Evolutionary conservation across 192 early-diverging fungal species (phyloP), one percentile per base, ranked within the genome.

Genomic region (Chytriomyces sp.): DNA sequence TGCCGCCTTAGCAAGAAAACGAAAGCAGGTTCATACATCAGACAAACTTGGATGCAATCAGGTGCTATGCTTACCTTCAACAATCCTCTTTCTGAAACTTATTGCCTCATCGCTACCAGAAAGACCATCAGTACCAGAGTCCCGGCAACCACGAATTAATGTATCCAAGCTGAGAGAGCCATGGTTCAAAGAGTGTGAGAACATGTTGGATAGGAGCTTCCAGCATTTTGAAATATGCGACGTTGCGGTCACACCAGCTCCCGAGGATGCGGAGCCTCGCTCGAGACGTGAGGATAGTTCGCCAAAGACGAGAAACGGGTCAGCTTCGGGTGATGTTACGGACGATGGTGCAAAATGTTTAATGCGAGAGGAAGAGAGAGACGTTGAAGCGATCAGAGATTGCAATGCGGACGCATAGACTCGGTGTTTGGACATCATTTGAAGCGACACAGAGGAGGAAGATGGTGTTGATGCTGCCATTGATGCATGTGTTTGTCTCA

Each of bases 131-230:
- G 11, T 28, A 24, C 16, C 66, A 24, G 7, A 10, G 10, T 11
- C 45, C 8, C 45, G 13, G 49, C 45, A 59, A 8, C 45, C 57
- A 13, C 35, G 35, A 35, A 35, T 24, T 64, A 16, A 23, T 64
- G n/a, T 6, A n/a, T 13, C 11, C 63, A n/a, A 64, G 26, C 3
- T 11, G 11, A 18, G 28, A 3, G 11, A 26, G 50, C 69, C 10
- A n/a, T 50, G 1, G 13, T 23, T n/a, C 53, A 18, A 18, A 35
- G 18, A n/a, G 26, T 13, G 11, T 71, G 48, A 74, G 66, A 75
- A 75, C 61, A 75, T 75, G 44, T 66, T 18, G 11, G 9, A n/a
- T 0, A 75, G 78, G n/a, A 88, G 63, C 23, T 69, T 53, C 88
- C 83, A 87, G 65, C 80, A 80, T 8, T 82, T 79, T 35, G 35